Conservation (phyloP, 345 rosid species). For the Leavenworthia alabamica region DNA sequence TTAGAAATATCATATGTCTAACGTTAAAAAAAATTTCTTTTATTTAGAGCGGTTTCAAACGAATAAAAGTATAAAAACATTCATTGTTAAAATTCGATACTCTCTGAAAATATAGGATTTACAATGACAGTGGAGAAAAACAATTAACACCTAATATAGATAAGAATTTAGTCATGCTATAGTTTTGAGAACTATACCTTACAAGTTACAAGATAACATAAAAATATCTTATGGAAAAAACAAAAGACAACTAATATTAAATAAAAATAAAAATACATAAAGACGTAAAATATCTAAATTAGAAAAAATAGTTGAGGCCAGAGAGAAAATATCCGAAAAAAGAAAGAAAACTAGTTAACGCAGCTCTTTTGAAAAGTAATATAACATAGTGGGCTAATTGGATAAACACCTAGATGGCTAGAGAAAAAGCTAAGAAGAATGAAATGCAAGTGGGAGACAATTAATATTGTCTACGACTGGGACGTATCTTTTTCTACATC, state of each 20-base stretch:
- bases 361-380: neutral
- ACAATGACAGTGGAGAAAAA: too few relatives aligned
- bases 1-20: too few relatives aligned
- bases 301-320: neutral
- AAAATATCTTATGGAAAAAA: neutral
- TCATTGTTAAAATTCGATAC: too few relatives aligned
- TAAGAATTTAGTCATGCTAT: neutral
- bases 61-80: too few relatives aligned
- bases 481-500: neutral
- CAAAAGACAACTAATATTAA: neutral
- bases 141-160: too few relatives aligned
- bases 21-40: too few relatives aligned
- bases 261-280: too few relatives aligned
- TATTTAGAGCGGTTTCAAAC: too few relatives aligned
- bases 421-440: neutral
- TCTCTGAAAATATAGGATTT: too few relatives aligned
- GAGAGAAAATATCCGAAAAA: neutral
- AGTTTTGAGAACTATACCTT: neutral
- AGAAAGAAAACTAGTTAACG: neutral
- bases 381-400: neutral
- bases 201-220: neutral
- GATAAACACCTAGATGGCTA: neutral
- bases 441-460: slow-evolving; percentile 20
- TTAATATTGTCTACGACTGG: slow-evolving; percentile 7
- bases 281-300: neutral